These are phyloP conservation scores for Colletotrichum destructivum DNA, from an alignment of 2,329 filamentous ascomycete species.

Conservation along the genomic window DNA sequence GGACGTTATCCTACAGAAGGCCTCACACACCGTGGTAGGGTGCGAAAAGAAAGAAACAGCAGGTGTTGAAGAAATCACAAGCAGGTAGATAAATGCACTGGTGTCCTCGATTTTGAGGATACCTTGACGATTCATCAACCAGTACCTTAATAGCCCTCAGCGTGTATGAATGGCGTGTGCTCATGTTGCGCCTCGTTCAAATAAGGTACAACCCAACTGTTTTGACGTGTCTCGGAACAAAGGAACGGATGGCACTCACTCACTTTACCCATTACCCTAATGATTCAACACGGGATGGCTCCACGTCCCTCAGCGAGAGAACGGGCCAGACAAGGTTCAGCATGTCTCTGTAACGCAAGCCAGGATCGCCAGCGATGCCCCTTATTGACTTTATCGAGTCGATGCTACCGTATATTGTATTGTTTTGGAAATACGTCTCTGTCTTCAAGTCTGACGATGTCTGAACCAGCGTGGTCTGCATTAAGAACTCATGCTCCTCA, in stretches of 20 bases:
- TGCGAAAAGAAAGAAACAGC: neutral
- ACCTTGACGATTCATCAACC: no score
- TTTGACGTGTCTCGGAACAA: conserved; percentile 3
- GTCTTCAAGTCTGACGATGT: neutral
- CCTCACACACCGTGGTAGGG: no score
- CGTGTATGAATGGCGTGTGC: no score
- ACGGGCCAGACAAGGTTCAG: conserved; percentile 4
- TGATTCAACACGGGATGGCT: neutral
- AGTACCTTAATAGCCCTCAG: no score
- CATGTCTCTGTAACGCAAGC: neutral
- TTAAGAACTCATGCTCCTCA: no score
- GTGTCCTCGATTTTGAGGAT: neutral
- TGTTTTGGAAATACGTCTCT: neutral
- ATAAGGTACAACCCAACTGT: neutral
- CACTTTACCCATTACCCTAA: neutral
- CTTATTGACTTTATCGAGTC: neutral
- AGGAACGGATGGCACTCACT: neutral
- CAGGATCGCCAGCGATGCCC: neutral
- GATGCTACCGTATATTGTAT: no score
- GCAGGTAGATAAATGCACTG: neutral
- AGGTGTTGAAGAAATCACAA: no score
- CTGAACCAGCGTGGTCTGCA: no score
- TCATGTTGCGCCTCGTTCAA: neutral
- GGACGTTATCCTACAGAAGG: neutral
- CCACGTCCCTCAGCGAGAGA: conserved; percentile 1